A percentile compares a stretch with the other conserved stretches of the same genome.
These are phyloP conservation scores for Geotrichum europaeum DNA, from an alignment of 1,139 yeast species.

Conservation along the genomic window DNA sequence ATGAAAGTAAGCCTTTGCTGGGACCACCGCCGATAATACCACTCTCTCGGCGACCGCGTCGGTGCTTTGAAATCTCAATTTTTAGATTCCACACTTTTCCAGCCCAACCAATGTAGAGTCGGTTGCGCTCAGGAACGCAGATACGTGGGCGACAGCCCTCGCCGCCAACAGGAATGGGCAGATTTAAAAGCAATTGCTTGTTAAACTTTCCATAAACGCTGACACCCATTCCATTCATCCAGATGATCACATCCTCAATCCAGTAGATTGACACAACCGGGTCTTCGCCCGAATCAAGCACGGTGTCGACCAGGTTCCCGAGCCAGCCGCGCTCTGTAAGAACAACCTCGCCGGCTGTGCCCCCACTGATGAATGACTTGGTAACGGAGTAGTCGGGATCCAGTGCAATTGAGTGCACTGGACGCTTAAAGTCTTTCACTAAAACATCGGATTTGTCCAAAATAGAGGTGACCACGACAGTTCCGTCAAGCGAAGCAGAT, in stretches of 20 bases:
- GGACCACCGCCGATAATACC: background rate
- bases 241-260: conserved; percentile 54
- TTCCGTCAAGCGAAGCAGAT: conserved; percentile 90
- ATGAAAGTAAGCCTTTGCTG: conserved; percentile 13
- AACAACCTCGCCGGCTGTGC: conserved; percentile 81
- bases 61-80: conserved; percentile 29
- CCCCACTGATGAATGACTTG: conserved; percentile 74
- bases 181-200: conserved; percentile 37
- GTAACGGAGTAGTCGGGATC: conserved; percentile 57
- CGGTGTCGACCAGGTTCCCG: conserved; percentile 66
- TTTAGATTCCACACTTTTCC: conserved; percentile 68
- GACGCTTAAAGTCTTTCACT: conserved; percentile 79
- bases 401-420: conserved; percentile 78
- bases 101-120: conserved; percentile 80
- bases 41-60: conserved; percentile 4
- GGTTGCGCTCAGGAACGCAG: conserved; percentile 57
- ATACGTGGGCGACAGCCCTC: conserved; percentile 82
- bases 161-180: conserved; percentile 58
- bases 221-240: conserved; percentile 87
- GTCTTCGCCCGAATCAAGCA: conserved; percentile 57
- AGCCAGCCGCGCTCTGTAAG: conserved; percentile 79
- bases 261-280: conserved; percentile 64
- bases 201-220: conserved; percentile 30
- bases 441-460: conserved; percentile 55
- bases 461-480: conserved; percentile 73